phyloP scores from a whole-genome alignment of 257 asterid genomes.

The Fraxinus excelsior region DNA sequence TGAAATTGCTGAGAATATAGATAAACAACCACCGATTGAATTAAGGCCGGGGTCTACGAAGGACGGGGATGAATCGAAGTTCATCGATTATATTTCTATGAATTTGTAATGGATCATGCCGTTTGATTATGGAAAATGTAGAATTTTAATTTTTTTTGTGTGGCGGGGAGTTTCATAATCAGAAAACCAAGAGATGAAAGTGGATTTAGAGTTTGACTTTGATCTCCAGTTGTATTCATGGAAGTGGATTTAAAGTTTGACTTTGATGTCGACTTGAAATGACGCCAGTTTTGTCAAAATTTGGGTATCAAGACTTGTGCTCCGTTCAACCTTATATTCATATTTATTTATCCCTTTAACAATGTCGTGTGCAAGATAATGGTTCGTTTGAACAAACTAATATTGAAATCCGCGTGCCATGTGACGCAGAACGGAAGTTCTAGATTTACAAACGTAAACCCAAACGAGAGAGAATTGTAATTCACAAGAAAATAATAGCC shows the following conservation, averaged over 20 bases:
- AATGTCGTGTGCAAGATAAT: no score
- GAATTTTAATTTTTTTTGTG: neutral
- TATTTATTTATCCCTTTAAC: no score
- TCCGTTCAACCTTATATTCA: no score
- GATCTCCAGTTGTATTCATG: conserved; percentile 11
- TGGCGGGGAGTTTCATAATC: no score
- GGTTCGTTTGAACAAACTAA: no score
- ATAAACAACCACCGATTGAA: conserved; percentile 47
- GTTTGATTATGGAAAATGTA: conserved; percentile 26
- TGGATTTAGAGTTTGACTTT: conserved; percentile 28
- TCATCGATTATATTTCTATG: conserved; percentile 20
- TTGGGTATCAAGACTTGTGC: neutral
- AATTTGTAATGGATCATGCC: conserved; percentile 8
- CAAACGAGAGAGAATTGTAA: no score
- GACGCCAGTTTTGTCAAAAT: conserved; percentile 13
- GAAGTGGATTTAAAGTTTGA: conserved; percentile 23
- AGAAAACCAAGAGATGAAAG: neutral
- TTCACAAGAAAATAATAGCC: no score
- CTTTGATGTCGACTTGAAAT: conserved; percentile 8
- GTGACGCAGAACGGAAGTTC: no score
- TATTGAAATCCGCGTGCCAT: no score
- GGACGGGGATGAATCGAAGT: conserved; percentile 56
- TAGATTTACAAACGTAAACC: no score
- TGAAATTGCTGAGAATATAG: conserved; percentile 50
- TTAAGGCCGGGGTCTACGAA: conserved; percentile 53